These are phyloP conservation scores for Hymenoscyphus fraxineus DNA, from an alignment of 2,329 filamentous ascomycete genomes.

Conservation along the genomic window DNA sequence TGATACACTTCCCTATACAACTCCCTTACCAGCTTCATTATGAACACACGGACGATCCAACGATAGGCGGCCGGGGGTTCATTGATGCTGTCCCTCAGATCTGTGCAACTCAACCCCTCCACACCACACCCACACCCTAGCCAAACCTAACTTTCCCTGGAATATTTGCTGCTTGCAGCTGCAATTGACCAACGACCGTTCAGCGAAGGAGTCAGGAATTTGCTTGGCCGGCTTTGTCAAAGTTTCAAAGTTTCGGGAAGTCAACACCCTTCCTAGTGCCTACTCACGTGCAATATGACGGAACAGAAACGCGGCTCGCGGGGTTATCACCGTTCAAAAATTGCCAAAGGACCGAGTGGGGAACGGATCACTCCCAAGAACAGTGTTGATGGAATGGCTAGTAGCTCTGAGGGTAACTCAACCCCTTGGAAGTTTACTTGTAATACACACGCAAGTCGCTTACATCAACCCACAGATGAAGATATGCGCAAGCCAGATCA, in stretches of 20 bases:
- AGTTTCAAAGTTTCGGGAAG: background rate
- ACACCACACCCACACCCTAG: background rate
- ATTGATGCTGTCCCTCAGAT: background rate
- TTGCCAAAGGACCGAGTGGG: background rate
- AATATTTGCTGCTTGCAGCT: background rate
- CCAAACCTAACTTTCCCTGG: background rate
- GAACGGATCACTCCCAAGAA: background rate
- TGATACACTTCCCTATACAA: too few species aligned
- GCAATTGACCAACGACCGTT: background rate
- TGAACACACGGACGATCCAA: background rate
- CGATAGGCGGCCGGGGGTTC: background rate
- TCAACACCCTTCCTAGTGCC: background rate
- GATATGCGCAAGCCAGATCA: background rate
- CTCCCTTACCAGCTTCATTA: background rate
- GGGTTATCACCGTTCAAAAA: conserved; percentile 1
- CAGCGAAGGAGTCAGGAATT: background rate
- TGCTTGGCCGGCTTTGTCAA: background rate
- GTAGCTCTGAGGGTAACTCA: conserved; percentile 6
- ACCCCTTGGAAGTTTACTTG: background rate
- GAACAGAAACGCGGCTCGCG: background rate
- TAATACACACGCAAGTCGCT: conserved; percentile 7
- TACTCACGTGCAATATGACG: background rate
- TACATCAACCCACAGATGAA: conserved; percentile 7
- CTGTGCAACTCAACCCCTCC: background rate
- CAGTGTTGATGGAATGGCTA: background rate